These are phyloP conservation scores for Nelumbo lutea DNA, from an alignment of 164 flowering plant species.

Conservation along the genomic window DNA sequence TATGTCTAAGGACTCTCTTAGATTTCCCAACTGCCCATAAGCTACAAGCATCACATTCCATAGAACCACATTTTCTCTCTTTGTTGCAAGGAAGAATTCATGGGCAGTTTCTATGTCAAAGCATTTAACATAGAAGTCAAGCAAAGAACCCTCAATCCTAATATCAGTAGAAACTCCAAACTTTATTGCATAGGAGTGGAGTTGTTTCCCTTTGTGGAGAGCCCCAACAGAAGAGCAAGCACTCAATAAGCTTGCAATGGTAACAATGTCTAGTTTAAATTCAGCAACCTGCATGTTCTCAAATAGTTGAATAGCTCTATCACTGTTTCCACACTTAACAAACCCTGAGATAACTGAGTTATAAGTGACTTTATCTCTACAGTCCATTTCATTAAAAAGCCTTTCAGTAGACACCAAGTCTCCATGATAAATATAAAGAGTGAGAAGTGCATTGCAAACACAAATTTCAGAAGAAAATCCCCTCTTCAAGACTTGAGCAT, in stretches of 20 bases:
- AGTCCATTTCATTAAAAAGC: constrained; percentile 20
- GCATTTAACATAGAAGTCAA: constrained; percentile 31
- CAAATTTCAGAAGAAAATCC: constrained; percentile 20
- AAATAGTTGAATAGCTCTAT: neutral
- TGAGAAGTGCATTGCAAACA: constrained; percentile 26
- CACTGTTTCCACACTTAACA: constrained; percentile 17
- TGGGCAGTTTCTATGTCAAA: constrained; percentile 24
- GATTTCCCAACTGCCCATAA: constrained; percentile 27
- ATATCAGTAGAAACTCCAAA: constrained; percentile 24
- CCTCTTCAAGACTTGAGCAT: constrained; percentile 22
- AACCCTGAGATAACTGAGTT: constrained; percentile 29
- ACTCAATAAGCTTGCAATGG: constrained; percentile 22
- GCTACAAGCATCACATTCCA: constrained; percentile 20
- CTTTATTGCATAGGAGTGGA: constrained; percentile 26
- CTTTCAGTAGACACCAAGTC: constrained; percentile 19
- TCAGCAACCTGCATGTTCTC: neutral
- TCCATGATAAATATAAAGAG: constrained; percentile 21
- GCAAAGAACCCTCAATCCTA: constrained; percentile 29
- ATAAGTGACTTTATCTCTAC: constrained; percentile 20
- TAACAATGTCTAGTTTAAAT: neutral
- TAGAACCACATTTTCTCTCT: neutral
- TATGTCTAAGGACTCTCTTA: constrained; percentile 12
- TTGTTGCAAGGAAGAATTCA: constrained; percentile 18
- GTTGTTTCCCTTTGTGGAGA: constrained; percentile 23
- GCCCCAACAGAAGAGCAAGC: constrained; percentile 24